Evolutionary conservation across 805 yeast genomes (phyloP).

Genomic region (Cyberlindnera galapagoensis): DNA sequence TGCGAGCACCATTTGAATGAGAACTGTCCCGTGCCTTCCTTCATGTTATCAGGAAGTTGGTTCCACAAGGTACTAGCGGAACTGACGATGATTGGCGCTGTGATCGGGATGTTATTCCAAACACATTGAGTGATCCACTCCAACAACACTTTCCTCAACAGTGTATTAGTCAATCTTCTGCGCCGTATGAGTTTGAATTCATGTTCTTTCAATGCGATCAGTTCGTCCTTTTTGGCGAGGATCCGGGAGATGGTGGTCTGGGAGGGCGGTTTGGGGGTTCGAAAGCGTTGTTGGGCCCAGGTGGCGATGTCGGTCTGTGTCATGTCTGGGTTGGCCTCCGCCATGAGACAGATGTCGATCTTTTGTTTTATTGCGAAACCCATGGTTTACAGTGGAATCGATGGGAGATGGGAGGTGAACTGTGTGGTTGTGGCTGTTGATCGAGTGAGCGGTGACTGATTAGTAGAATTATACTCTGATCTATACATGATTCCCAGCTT

Average conservation of each 20-base stretch:
- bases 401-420: too few species aligned
- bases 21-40: constrained; percentile 62
- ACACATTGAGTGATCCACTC: constrained; percentile 65
- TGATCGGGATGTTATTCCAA: constrained; percentile 61
- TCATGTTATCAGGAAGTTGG: constrained; percentile 42
- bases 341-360: constrained; percentile 60
- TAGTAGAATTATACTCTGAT: too few species aligned
- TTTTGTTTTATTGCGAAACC: constrained; percentile 57
- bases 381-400: too few species aligned
- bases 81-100: constrained; percentile 56
- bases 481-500: too few species aligned
- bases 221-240: constrained; percentile 47
- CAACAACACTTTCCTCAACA: constrained; percentile 51
- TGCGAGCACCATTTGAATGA: constrained; percentile 53
- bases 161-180: constrained; percentile 41
- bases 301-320: constrained; percentile 58
- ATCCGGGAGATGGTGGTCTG: constrained; percentile 64
- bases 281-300: constrained; percentile 56
- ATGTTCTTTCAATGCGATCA: constrained; percentile 42
- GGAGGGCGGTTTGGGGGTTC: constrained; percentile 48
- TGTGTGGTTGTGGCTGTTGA: too few species aligned
- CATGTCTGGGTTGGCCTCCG: constrained; percentile 63
- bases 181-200: constrained; percentile 47
- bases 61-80: constrained; percentile 63
- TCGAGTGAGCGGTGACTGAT: too few species aligned